Evolutionary conservation across 139 green algal genomes (phyloP).

Genomic region (Ostreobium quekettii): DNA sequence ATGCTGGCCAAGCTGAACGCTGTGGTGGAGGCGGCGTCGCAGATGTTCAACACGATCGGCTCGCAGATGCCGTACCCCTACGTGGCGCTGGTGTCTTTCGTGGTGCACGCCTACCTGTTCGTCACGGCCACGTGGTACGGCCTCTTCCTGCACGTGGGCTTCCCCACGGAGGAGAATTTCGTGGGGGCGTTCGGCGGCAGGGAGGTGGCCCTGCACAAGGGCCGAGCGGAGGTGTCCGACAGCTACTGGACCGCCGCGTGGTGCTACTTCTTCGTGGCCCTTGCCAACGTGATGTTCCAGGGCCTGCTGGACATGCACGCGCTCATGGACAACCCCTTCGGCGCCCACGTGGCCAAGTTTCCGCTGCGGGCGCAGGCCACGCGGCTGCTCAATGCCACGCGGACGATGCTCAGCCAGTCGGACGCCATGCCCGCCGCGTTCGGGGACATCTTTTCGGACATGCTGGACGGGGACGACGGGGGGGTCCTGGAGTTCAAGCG

Average conservation of each 20-base stretch:
- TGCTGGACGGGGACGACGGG: too few species aligned
- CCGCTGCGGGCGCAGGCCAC: slow-evolving; percentile 20
- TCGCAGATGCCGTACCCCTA: slow-evolving; percentile 30
- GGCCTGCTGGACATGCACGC: slow-evolving; percentile 31
- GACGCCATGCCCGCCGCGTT: slow-evolving; percentile 19
- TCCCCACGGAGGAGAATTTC: not conserved
- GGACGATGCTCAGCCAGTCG: slow-evolving; percentile 18
- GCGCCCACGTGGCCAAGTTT: slow-evolving; percentile 25
- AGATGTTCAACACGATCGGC: slow-evolving; percentile 26
- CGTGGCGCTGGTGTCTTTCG: slow-evolving; percentile 27
- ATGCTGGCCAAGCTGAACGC: slow-evolving; percentile 23
- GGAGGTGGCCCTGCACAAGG: not conserved
- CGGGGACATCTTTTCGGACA: slow-evolving; percentile 23
- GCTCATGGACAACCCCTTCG: slow-evolving; percentile 30
- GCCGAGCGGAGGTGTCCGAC: not conserved
- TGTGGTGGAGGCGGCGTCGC: slow-evolving; percentile 18
- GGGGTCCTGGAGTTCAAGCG: too few species aligned
- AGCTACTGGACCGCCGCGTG: slow-evolving; percentile 19
- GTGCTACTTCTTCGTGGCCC: slow-evolving; percentile 21
- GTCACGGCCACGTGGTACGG: slow-evolving; percentile 25
- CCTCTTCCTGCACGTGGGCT: slow-evolving; percentile 21
- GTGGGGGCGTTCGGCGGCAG: not conserved
- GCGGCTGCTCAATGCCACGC: slow-evolving; percentile 21
- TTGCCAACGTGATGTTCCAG: slow-evolving; percentile 28
- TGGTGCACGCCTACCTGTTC: slow-evolving; percentile 26